A percentile compares a stretch with the other conserved stretches of the same genome.
phyloP scores from a whole-genome alignment of 345 rosid genomes.

The Crucihimalaya himalaica region DNA sequence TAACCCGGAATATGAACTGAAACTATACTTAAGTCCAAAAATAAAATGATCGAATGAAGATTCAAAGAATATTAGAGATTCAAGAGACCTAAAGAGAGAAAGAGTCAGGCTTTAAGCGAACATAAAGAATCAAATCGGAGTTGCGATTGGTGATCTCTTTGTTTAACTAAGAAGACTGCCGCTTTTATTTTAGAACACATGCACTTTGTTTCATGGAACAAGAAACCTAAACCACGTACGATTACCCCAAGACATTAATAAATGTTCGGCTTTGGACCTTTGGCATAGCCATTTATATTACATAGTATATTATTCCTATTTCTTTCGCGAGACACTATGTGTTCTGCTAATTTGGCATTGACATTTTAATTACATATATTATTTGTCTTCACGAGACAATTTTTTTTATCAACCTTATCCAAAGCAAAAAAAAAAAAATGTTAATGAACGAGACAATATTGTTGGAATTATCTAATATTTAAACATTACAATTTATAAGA shows the following conservation, averaged over 20 bases:
- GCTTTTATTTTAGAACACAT: conserved; percentile 26
- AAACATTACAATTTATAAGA: too few relatives aligned
- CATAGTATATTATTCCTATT: background rate
- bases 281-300: too few relatives aligned
- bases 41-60: conserved; percentile 28
- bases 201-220: conserved; percentile 33
- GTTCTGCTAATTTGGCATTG: background rate
- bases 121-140: conserved; percentile 33
- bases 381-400: background rate
- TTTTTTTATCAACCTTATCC: too few relatives aligned
- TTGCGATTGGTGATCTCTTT: conserved; percentile 19
- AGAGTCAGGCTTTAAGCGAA: conserved; percentile 34
- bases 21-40: background rate
- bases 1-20: background rate
- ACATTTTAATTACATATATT: background rate
- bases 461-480: background rate
- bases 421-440: too few relatives aligned
- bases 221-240: conserved; percentile 30
- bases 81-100: conserved; percentile 25
- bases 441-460: background rate
- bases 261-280: background rate
- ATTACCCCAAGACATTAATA: conserved; percentile 11
- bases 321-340: background rate
- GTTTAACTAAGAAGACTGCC: conserved; percentile 21
- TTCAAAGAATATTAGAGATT: conserved; percentile 26